phyloP scores from a whole-genome alignment of 139 green algal genomes.

The Haematococcus sp. region DNA sequence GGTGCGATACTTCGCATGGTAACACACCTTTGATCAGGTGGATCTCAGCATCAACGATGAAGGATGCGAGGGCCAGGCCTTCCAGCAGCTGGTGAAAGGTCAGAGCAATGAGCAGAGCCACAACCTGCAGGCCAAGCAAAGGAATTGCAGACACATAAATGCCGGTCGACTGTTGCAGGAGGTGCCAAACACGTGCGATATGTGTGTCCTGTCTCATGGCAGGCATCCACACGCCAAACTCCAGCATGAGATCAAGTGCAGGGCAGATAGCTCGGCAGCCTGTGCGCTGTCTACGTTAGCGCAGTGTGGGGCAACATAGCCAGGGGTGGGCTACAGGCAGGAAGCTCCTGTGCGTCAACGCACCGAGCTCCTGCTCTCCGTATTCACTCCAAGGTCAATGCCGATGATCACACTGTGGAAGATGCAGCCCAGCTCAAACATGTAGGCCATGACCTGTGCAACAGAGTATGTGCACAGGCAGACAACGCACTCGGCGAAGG shows the following conservation, averaged over 20 bases:
- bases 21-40: too few species aligned
- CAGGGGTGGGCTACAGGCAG: too few species aligned
- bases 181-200: too few species aligned
- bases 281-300: too few species aligned
- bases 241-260: too few species aligned
- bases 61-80: slow-evolving; percentile 1
- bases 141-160: background rate
- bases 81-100: slow-evolving; percentile 25
- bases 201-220: too few species aligned
- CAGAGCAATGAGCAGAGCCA: slow-evolving; percentile 9
- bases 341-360: too few species aligned
- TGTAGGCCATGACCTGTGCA: slow-evolving; percentile 13
- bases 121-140: slow-evolving; percentile 4
- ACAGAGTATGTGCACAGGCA: background rate
- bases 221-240: too few species aligned
- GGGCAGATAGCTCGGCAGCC: too few species aligned
- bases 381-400: slow-evolving; percentile 20
- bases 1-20: too few species aligned
- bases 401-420: slow-evolving; percentile 36
- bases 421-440: slow-evolving; percentile 25
- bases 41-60: slow-evolving; percentile 5
- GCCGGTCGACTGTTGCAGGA: too few species aligned
- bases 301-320: too few species aligned
- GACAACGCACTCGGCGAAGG: background rate
- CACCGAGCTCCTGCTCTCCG: background rate